Evolutionary conservation across 129 eudicot genomes (phyloP), one percentile per base, ranked within the genome.

Genomic region (Flaveria bidentis): DNA sequence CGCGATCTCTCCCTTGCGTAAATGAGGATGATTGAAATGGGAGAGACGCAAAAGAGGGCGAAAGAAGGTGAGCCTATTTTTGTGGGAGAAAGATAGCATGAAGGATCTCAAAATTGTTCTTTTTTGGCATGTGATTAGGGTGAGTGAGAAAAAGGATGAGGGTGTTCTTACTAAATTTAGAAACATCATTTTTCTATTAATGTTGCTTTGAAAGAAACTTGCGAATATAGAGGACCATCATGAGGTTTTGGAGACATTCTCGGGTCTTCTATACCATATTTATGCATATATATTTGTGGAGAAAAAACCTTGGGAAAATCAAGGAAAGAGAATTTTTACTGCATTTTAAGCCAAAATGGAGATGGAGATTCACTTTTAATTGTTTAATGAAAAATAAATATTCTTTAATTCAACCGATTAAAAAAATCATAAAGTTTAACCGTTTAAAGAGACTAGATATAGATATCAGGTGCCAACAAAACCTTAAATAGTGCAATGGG

Each of bases 141-240:
- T 41, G 74, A 72, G 56, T 56, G 76, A 57, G 76, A 42, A 7
- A 58, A 60, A 69, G 69, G 69, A 73, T 53, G 70, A 73, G 58
- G 50, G 8, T 45, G 45, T 56, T 69, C 26, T 80, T 74, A 28
- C 84, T 80, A 73, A 44, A 74, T 74, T 80, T 74, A 67, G 84
- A 80, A 80, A 80, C 22, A n/a, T 73, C 60, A 56, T 22, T 25
- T 67, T 28, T 65, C 13, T 80, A 63, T 72, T 55, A 22, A 55
- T 77, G 46, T 45, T 44, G 0, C 17, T 45, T 71, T 79, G 72
- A 23, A 9, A 68, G 53, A 68, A 41, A 69, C 61, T 57, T 30
- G 69, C 74, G 9, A 64, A 80, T 23, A 20, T 73, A 16, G 57
- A 39, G 67, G 68, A 64, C 2, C 22, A 79, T 79, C 67, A 42